Evolutionary conservation across 192 early-diverging fungal genomes (phyloP), one percentile per base, ranked within the genome.

Genomic region (Entophlyctis luteolus): DNA sequence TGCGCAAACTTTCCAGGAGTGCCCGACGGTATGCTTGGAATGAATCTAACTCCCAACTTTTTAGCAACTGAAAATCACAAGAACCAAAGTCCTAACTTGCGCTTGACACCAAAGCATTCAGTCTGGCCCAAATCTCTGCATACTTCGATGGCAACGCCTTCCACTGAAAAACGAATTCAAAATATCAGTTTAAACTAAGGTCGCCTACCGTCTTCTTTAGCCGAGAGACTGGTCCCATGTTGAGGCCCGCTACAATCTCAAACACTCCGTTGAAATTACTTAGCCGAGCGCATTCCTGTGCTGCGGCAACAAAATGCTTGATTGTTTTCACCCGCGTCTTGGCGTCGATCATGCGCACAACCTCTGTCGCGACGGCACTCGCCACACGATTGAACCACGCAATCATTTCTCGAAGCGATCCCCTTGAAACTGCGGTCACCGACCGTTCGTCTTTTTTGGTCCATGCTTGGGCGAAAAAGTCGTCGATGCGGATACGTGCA

Each of bases 211-310:
- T 91, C 25, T 69, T 67, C 57, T 88, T 86, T 37, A 94, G 75
- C 46, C 92, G 73, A 70, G 86, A 77, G 1, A 94, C 84, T 1
- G 85, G 77, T 0, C 89, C 86, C 39, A 88, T 77, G 62, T 88
- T 87, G 12, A 94, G 78, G 2, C 90, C 90, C 10, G 86, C 87
- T 18, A 88, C 86, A 48, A 94, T 84, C 12, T 89, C 89, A 80
- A 94, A 89, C 14, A 87, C 76, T 1, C 86, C 88, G 65, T 92
- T 90, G 73, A 74, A 82, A 58, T 82, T 82, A 75, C 57, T 83
- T 87, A 22, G 84, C 83, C 77, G 63, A 75, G 66, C 70, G 75
- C 76, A 76, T 72, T 62, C 32, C 6, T 79, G 72, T 1, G 82
- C 82, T 53, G 77, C 82, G 29, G 78, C 76, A n/a, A 87, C 86